Base-by-base conservation (phyloP, 2,329 filamentous ascomycete genomes). In the Xylaria sp. region DNA sequence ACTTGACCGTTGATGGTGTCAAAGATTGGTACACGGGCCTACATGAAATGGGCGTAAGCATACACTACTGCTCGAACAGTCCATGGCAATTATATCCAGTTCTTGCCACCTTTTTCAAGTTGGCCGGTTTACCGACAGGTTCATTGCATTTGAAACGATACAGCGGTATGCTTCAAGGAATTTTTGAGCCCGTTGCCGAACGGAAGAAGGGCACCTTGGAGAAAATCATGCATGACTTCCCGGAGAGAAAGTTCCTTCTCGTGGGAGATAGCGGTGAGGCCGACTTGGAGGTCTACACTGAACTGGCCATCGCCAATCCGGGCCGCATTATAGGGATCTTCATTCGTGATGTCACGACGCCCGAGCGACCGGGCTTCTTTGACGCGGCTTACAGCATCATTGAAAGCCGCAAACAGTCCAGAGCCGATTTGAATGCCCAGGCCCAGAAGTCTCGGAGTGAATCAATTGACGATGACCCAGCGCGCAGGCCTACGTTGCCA, bases 21-120 rank as follows among this genome's bases (percentile, higher is more conserved):
- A 84, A 80, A 59, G 91, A 95, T 63, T 97, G 94, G 93, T 99
- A 97, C 71, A 85, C 80, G 42, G 80, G 80, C 18, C 81, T 99
- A 75, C 82, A 89, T 46, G 80, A 86, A 18, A 85, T 93, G 76
- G 92, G 92, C 16, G 93, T 97, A 23, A 85, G 87, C 67, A 83
- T 99, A 55, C 95, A 99, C 72, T 99, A 99, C 73, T 95, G 96
- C 65, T 99, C 94, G n/a, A 99, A 99, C 74, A 96, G 93, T 54
- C 94, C 94, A 0, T 99, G 95, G 95, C 95, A 99, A 72, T 81
- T 99, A 5, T 99, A 91, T 68, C 94, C 94, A 0, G 85, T 97
- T 2, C 78, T 99, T 9, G 88, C 90, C 4, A 91, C 84, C 56
- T 99, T 89, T 72, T 96, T 97, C 73, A 85, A 87, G 65, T 76